phyloP scores from a whole-genome alignment of 345 rosid species.

The Salix udensis region DNA sequence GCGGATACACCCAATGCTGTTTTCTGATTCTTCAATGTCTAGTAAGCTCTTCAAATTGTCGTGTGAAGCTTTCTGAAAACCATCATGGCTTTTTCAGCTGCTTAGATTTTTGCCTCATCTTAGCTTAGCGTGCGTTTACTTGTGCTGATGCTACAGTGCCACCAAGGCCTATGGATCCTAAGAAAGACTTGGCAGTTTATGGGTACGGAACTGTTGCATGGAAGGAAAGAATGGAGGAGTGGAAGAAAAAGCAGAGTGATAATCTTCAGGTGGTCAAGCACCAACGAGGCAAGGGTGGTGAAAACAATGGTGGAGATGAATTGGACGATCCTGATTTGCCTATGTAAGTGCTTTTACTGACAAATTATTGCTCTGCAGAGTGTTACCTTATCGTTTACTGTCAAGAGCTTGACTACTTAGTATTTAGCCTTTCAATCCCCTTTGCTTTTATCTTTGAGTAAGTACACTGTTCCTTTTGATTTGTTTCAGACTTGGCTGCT shows the following conservation, averaged over 20 bases:
- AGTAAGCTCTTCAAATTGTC: slow-evolving; percentile 39
- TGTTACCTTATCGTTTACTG: not conserved
- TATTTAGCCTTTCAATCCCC: not conserved
- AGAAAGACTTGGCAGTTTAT: slow-evolving; percentile 74
- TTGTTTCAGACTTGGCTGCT: not conserved
- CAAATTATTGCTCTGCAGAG: not conserved
- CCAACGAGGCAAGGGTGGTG: slow-evolving; percentile 36
- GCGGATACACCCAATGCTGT: slow-evolving; percentile 49
- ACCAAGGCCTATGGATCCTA: slow-evolving; percentile 82
- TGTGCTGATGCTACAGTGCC: slow-evolving; percentile 45
- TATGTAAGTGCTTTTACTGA: slow-evolving; percentile 38
- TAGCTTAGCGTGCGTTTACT: slow-evolving; percentile 10
- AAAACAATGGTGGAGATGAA: slow-evolving; percentile 36
- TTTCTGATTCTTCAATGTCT: slow-evolving; percentile 48
- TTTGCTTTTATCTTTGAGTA: not conserved
- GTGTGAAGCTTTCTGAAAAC: not conserved
- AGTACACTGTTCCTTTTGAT: not conserved
- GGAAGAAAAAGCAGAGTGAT: slow-evolving; percentile 73
- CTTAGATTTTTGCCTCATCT: not conserved
- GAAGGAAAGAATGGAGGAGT: slow-evolving; percentile 86
- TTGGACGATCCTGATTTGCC: slow-evolving; percentile 68
- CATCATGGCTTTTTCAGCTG: not conserved
- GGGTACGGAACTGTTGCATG: slow-evolving; percentile 94
- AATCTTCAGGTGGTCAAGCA: slow-evolving; percentile 66
- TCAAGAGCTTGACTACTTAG: not conserved